Evolutionary conservation across 192 early-diverging fungal genomes (phyloP), one percentile per base, ranked within the genome.

Genomic region (Coemansia sp.): DNA sequence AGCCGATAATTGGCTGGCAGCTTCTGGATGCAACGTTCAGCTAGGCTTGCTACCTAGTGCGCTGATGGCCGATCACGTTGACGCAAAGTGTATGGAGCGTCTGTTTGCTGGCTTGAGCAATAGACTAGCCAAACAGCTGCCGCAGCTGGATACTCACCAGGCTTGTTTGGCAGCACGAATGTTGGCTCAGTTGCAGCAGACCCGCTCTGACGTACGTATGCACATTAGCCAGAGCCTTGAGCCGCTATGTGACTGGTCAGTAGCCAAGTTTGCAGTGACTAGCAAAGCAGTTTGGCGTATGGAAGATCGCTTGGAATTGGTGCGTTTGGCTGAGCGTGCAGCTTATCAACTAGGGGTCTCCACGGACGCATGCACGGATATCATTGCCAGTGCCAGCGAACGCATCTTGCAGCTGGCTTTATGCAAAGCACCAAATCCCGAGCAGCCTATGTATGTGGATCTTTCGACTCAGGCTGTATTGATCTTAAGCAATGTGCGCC

Each of bases 351-450:
- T 1, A 12, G 30, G 18, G 38, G 33, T 20, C 44, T 77, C 20
- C 21, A 19, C 53, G 21, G 30, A 18, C 19, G 40, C 59, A 2
- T 67, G 60, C 15, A 63, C 68, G 6, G 73, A 70, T 42, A 50
- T 77, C 20, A 11, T 70, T 20, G 62, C 65, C 11, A 60, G 48
- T 3, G 57, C 63, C 8, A 37, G 55, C 10, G 73, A 77, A 50
- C 63, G 63, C 1, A 44, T 70, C 4, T 33, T 77, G 6, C 55
- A 67, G 4, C 54, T 77, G 10, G 68, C 73, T 0, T 33, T 73
- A 30, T 60, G 60, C 5, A 37, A 60, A n/a, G 50, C 36, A 16
- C 20, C 46, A 14, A 40, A 50, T n/a, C 28, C 15, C 5, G 41
- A 43, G 15, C 41, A 43, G 5, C 41, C 45, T 0, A 23, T 52